Evolutionary conservation across 2,329 filamentous ascomycete species (phyloP).

Genomic region (Phyllosticta citrichinensis): DNA sequence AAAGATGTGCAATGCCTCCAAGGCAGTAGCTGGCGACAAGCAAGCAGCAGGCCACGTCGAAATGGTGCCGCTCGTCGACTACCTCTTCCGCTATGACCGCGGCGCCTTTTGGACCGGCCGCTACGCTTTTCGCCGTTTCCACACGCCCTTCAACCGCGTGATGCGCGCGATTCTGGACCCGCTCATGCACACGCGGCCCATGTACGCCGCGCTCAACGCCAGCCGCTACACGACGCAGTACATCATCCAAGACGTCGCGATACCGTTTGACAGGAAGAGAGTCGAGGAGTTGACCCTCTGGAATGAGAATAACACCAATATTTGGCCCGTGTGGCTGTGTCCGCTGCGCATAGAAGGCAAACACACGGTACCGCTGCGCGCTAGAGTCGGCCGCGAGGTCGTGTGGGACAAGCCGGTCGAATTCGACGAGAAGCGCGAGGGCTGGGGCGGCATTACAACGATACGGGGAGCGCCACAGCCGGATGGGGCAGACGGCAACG

Average conservation of each 20-base stretch:
- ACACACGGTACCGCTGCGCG: constrained; percentile 2
- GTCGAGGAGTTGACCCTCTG: constrained; percentile 45
- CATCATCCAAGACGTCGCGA: constrained; percentile 53
- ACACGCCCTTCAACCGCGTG: constrained; percentile 48
- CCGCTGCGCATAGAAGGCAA: constrained; percentile 32
- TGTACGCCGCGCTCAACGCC: constrained; percentile 54
- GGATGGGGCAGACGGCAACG: not conserved
- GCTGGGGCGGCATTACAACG: no score
- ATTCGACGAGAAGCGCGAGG: not conserved
- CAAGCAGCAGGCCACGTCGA: constrained; percentile 19
- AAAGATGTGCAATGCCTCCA: not conserved
- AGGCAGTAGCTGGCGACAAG: not conserved
- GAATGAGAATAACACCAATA: constrained; percentile 36
- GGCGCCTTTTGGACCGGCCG: constrained; percentile 56
- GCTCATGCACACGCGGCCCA: constrained; percentile 51
- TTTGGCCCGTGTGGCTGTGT: constrained; percentile 52
- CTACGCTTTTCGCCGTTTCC: constrained; percentile 52
- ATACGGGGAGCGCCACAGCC: no score
- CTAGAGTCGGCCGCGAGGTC: not conserved
- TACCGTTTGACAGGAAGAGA: constrained; percentile 39
- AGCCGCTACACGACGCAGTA: constrained; percentile 46
- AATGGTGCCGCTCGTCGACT: constrained; percentile 39
- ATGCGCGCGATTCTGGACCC: constrained; percentile 50
- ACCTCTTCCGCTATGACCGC: constrained; percentile 53
- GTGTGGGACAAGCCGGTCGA: not conserved